Conservation (phyloP, 2,329 filamentous ascomycete genomes). For the Cladobotryum protrusum region DNA sequence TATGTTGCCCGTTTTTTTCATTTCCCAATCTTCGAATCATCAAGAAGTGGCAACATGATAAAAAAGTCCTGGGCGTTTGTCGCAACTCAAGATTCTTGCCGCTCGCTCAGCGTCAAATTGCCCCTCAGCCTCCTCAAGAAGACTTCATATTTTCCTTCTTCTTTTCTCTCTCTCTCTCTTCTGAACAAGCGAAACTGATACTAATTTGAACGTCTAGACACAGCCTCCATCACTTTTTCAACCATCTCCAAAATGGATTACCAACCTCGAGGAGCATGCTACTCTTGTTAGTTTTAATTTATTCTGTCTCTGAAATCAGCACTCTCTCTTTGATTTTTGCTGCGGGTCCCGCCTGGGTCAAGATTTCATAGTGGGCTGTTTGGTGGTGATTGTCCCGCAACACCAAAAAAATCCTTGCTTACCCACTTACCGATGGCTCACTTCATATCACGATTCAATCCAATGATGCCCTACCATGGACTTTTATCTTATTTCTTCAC, state of each 20-base stretch:
- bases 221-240: background rate
- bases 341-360: constrained; percentile 1
- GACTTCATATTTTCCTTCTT: background rate
- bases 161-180: background rate
- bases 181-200: background rate
- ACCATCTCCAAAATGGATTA: constrained; percentile 34
- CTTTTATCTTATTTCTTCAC: no score
- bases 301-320: constrained; percentile 5
- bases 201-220: no score
- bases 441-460: no score
- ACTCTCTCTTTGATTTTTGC: constrained; percentile 3
- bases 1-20: no score
- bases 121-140: constrained; percentile 2
- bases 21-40: no score
- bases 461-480: no score
- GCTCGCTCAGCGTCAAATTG: background rate
- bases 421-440: no score
- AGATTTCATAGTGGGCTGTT: background rate
- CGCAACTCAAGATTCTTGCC: no score
- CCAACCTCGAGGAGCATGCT: constrained; percentile 41
- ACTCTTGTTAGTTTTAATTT: constrained; percentile 39
- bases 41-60: no score
- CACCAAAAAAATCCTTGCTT: no score
- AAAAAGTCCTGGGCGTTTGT: no score
- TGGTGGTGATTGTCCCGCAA: no score